Evolutionary conservation across 345 rosid species (phyloP).

Genomic region (Nephelium lappaceum): DNA sequence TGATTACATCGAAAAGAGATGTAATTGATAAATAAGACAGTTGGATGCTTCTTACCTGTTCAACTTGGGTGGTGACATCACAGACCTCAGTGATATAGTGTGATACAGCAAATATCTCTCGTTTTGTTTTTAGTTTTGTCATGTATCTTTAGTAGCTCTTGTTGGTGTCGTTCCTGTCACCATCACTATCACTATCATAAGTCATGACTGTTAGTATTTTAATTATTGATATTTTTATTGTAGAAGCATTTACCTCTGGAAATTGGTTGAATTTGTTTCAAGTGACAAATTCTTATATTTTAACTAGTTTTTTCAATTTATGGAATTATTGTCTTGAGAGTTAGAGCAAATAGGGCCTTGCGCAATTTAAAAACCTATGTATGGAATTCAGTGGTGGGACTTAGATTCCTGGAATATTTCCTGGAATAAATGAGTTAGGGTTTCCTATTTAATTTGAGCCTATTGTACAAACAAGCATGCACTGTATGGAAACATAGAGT

Average conservation of each 20-base stretch:
- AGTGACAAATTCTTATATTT: neutral
- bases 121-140: neutral
- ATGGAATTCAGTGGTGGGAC: neutral
- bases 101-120: neutral
- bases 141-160: neutral
- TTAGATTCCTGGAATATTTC: neutral
- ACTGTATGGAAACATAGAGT: neutral
- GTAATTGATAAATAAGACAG: neutral
- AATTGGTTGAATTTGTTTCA: neutral
- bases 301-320: neutral
- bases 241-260: neutral
- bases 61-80: neutral
- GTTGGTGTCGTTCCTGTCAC: neutral
- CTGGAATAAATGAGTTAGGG: neutral
- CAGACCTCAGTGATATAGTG: neutral
- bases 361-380: neutral
- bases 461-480: neutral
- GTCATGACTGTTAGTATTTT: neutral
- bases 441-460: neutral
- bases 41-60: neutral
- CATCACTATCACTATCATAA: neutral
- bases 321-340: neutral
- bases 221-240: neutral
- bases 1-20: slow-evolving; percentile 10
- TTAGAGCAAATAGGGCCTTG: neutral